Evolutionary conservation across 192 early-diverging fungal species (phyloP).

Genomic region (Glomus cerebriforme): DNA sequence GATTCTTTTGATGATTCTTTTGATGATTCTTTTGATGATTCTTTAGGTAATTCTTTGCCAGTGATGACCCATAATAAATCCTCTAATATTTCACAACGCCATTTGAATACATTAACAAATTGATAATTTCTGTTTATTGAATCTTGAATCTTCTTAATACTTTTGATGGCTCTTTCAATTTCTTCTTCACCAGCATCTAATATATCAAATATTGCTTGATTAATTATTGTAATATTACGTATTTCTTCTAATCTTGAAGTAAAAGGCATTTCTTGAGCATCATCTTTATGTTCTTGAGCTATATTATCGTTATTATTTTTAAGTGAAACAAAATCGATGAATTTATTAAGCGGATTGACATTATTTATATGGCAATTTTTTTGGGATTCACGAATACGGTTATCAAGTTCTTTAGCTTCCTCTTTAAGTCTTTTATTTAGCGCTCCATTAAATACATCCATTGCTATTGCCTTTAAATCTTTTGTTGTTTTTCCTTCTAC

Average conservation of each 20-base stretch:
- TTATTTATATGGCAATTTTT: background rate
- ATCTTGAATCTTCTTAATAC: background rate
- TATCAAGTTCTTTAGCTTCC: background rate
- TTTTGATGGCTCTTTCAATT: background rate
- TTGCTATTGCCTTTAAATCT: background rate
- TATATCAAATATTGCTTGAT: background rate
- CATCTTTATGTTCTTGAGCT: too few relatives aligned
- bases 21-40: too few relatives aligned
- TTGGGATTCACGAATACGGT: background rate
- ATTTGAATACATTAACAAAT: background rate
- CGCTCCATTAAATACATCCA: background rate
- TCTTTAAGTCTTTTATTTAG: background rate
- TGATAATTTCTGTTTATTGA: background rate
- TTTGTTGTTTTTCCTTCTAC: background rate
- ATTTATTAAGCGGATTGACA: background rate
- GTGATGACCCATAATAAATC: background rate
- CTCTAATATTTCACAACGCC: background rate
- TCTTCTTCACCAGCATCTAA: background rate
- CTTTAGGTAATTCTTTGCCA: background rate
- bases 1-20: too few relatives aligned
- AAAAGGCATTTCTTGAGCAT: constrained; percentile 3
- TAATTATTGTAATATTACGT: background rate
- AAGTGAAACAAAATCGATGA: background rate
- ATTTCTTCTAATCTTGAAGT: background rate
- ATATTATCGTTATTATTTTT: background rate